These are phyloP conservation scores for Fusarium sarcochroum DNA, from an alignment of 2,329 filamentous ascomycete species.

Conservation along the genomic window DNA sequence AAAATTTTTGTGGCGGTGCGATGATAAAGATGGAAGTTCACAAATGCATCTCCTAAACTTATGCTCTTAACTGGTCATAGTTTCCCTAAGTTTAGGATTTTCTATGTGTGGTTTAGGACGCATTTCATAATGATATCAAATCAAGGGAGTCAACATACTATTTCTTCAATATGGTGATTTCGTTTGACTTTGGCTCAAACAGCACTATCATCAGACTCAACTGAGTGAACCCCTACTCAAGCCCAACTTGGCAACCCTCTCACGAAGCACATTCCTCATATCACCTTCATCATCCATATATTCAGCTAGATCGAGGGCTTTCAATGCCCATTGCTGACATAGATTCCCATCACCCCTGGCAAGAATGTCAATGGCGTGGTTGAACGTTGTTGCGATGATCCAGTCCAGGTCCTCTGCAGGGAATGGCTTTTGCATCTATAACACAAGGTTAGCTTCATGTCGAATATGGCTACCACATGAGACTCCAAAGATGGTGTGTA, in stretches of 20 bases:
- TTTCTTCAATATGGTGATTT: no score
- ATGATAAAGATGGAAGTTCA: no score
- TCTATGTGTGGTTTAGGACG: no score
- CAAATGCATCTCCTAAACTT: no score
- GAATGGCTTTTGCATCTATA: slow-evolving; percentile 64
- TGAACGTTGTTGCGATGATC: slow-evolving; percentile 79
- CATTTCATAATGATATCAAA: no score
- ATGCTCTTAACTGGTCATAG: no score
- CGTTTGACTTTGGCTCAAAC: not conserved
- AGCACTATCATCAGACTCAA: not conserved
- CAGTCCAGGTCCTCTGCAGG: slow-evolving; percentile 80
- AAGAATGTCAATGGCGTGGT: slow-evolving; percentile 78
- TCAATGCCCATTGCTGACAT: slow-evolving; percentile 73
- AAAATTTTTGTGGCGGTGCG: no score
- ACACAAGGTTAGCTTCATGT: slow-evolving; percentile 4
- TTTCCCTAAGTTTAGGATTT: no score
- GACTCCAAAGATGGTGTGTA: not conserved
- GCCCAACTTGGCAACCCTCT: slow-evolving; percentile 59
- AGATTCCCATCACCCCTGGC: slow-evolving; percentile 66
- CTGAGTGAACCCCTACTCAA: slow-evolving; percentile 27
- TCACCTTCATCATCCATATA: slow-evolving; percentile 68
- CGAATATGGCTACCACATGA: slow-evolving; percentile 23
- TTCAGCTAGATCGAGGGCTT: slow-evolving; percentile 73
- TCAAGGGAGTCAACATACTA: no score
- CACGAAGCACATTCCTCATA: slow-evolving; percentile 61